Conservation (phyloP, 306 rosid genomes). For the Lathyrus oleraceus region DNA sequence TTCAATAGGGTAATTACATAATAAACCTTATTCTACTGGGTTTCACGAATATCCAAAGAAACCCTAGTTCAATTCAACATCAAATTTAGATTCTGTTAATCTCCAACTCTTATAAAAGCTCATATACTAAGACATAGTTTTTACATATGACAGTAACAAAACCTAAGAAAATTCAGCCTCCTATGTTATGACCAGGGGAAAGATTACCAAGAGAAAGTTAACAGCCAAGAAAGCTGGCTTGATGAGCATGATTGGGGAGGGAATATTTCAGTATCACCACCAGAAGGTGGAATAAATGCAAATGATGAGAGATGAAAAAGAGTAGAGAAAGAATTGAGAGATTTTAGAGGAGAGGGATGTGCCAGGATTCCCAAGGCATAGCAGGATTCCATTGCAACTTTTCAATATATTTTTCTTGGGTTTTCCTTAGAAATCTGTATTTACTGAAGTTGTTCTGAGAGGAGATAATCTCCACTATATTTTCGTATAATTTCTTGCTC, state of each 20-base stretch:
- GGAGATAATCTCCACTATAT: constrained; percentile 7
- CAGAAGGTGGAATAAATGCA: constrained; percentile 8
- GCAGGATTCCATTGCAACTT: not conserved
- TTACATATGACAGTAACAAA: not conserved
- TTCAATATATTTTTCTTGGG: constrained; percentile 3
- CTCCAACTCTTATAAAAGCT: not conserved
- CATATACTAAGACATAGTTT: not conserved
- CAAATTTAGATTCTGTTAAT: not conserved
- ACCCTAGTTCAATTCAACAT: not conserved
- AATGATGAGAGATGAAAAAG: not conserved
- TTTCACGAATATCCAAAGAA: not conserved
- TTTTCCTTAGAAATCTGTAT: not conserved
- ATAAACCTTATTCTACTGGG: not conserved
- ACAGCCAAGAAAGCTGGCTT: not conserved
- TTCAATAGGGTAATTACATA: not conserved
- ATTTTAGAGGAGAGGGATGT: not conserved
- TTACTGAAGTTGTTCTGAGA: constrained; percentile 4
- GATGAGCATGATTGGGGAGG: not conserved
- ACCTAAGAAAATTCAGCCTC: not conserved
- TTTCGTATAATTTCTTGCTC: not conserved
- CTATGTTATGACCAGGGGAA: not conserved
- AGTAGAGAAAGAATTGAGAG: not conserved
- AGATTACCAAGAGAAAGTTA: not conserved
- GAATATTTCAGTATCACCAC: not conserved
- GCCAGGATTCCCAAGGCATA: not conserved